phyloP scores from a whole-genome alignment of 2,329 filamentous ascomycete species.

The Fusarium veterinarium region DNA sequence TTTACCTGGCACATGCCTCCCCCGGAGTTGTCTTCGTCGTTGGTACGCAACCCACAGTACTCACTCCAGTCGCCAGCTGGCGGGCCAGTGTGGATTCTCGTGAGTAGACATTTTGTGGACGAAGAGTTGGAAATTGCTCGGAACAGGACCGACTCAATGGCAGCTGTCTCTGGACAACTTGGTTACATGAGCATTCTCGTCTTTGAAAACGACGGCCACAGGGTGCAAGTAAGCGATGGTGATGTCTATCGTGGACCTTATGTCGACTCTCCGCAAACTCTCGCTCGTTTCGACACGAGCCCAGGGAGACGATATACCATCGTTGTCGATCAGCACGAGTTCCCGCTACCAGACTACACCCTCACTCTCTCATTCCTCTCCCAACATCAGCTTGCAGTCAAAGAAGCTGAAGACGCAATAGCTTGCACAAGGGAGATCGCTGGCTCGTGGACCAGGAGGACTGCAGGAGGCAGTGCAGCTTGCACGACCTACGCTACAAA shows the following conservation, averaged over 20 bases:
- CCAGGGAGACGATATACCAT: conserved; percentile 63
- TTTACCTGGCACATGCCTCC: conserved; percentile 80
- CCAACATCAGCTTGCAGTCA: conserved; percentile 68
- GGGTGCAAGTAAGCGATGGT: conserved; percentile 79
- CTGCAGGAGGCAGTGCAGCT: conserved; percentile 85
- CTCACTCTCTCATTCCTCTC: conserved; percentile 91
- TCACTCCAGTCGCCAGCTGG: conserved; percentile 69
- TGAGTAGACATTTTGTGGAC: conserved; percentile 87
- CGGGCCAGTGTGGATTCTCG: conserved; percentile 82
- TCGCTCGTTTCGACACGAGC: conserved; percentile 72
- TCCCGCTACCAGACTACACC: conserved; percentile 78
- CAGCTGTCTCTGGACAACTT: conserved; percentile 63
- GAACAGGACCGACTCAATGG: conserved; percentile 54
- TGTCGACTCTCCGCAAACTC: conserved; percentile 92
- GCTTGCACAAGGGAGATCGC: conserved; percentile 66
- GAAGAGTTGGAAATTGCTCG: conserved; percentile 69
- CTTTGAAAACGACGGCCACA: conserved; percentile 76
- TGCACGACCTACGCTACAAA: conserved; percentile 84
- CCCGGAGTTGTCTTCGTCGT: conserved; percentile 62
- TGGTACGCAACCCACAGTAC: conserved; percentile 77
- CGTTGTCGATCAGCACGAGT: conserved; percentile 81
- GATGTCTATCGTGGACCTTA: conserved; percentile 82
- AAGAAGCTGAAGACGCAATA: conserved; percentile 70
- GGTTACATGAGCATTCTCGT: conserved; percentile 92
- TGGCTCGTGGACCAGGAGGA: conserved; percentile 80